Base-by-base conservation (phyloP, 805 yeast species). In the Torulaspora gathmanii region DNA sequence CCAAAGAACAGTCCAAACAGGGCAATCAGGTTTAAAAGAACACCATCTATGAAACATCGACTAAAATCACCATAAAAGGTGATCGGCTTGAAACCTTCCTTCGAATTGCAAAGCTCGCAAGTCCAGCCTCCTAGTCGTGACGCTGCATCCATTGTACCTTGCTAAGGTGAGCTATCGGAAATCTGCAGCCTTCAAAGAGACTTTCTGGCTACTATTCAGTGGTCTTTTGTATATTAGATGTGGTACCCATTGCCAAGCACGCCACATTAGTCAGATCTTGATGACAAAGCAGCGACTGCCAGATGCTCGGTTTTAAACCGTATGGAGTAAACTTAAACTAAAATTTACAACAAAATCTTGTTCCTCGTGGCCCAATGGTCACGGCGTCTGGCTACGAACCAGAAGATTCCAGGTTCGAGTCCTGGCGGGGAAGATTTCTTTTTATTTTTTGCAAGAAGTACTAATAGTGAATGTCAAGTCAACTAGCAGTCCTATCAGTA, bases 341-440 rank as follows among this genome's bases (percentile, higher is more conserved):
- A 19, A 4, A 8, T 7, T n/a, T 2, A 20, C 12, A 20, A 22
- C 28, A 1, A 39, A 50, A 67, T 68, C 57, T 71, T 70, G 74
- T 77, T 77, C 82, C 81, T 77, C 81, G 79, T 77, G 82, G 81
- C 82, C 82, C 80, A 77, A 77, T 77, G 82, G 82, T 77, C 79
- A 77, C 77, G 82, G 81, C 81, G 81, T 77, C 80, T 75, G 82
- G 80, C 81, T 77, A 77, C 81, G 81, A 67, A 68, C 71, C 72
- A 65, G 70, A 63, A 68, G 72, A 68, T 69, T 72, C 74, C 75
- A 72, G 76, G 76, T 72, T 72, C 75, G 72, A 72, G 71, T 72
- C 76, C 76, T 72, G 76, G 73, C 71, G 74, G 73, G 73, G 70
- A 65, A 67, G 70, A 60, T 49, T 51, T 50, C 52, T 47, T 59